Evolutionary conservation across 768 basidiomycete species (phyloP).

Genomic region (Auriscalpium orientale): DNA sequence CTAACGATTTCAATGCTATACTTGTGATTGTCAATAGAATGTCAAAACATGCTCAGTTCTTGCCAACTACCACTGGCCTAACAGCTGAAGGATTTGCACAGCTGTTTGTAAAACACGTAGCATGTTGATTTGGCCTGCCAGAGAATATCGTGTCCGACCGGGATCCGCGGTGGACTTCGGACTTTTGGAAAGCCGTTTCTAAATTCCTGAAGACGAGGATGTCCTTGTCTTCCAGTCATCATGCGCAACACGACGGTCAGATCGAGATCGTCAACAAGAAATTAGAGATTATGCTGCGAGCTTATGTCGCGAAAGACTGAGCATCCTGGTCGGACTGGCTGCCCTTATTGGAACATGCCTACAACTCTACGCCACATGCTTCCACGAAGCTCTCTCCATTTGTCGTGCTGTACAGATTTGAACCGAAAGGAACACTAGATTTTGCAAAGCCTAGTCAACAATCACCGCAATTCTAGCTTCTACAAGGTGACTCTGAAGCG

Average conservation of each 20-base stretch:
- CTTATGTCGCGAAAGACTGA: slow-evolving; percentile 6
- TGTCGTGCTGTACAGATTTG: slow-evolving; percentile 15
- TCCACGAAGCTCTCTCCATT: slow-evolving; percentile 12
- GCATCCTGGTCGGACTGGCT: not conserved
- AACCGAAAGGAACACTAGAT: not conserved
- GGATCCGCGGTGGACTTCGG: slow-evolving; percentile 1
- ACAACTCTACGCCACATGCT: slow-evolving; percentile 13
- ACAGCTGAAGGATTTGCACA: slow-evolving; percentile 1
- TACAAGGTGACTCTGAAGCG: not conserved
- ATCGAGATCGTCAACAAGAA: slow-evolving; percentile 15
- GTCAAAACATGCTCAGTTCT: slow-evolving; percentile 25
- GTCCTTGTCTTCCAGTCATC: not conserved
- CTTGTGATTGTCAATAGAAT: slow-evolving; percentile 15
- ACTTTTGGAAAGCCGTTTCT: not conserved
- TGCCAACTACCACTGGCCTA: slow-evolving; percentile 12
- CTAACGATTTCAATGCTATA: too few relatives aligned
- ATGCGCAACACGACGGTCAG: slow-evolving; percentile 7
- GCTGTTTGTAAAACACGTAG: slow-evolving; percentile 4
- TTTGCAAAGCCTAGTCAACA: too few relatives aligned
- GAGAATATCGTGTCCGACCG: not conserved
- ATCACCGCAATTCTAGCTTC: too few relatives aligned
- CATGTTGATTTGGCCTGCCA: not conserved
- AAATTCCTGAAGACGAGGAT: slow-evolving; percentile 1
- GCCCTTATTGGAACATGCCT: not conserved
- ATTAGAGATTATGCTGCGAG: slow-evolving; percentile 10